A percentile compares a stretch with the other conserved stretches of the same genome.
These are phyloP conservation scores for Picochlorum costavermella DNA, from an alignment of 139 green algal genomes.

Conservation along the genomic window DNA sequence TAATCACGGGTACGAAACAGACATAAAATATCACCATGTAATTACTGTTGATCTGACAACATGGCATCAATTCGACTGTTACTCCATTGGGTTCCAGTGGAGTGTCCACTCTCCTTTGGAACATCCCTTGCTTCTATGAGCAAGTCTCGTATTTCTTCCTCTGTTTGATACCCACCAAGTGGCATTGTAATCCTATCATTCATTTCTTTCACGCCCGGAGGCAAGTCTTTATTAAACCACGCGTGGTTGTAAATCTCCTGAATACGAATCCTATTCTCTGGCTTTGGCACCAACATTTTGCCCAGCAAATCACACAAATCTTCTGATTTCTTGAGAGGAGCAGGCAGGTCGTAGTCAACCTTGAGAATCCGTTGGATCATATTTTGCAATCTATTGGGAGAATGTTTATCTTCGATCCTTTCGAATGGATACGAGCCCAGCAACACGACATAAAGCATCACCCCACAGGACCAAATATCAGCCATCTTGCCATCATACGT, in stretches of 20 bases:
- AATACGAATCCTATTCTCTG: slow-evolving; percentile 70
- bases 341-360: slow-evolving; percentile 66
- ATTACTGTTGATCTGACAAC: background rate
- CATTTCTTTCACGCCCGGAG: slow-evolving; percentile 72
- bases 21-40: background rate
- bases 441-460: slow-evolving; percentile 98
- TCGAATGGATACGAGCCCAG: slow-evolving; percentile 94
- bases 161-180: slow-evolving; percentile 24
- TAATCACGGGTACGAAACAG: slow-evolving; percentile 81
- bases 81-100: no score
- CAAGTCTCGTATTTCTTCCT: slow-evolving; percentile 20
- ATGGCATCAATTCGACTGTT: no score
- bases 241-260: slow-evolving; percentile 59
- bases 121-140: slow-evolving; percentile 23
- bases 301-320: slow-evolving; percentile 66
- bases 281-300: slow-evolving; percentile 61
- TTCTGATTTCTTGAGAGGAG: slow-evolving; percentile 22
- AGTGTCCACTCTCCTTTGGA: no score
- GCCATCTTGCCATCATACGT: slow-evolving; percentile 86
- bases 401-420: slow-evolving; percentile 72
- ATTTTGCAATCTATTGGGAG: slow-evolving; percentile 63
- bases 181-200: slow-evolving; percentile 51
- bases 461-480: slow-evolving; percentile 95
- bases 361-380: slow-evolving; percentile 71
- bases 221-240: slow-evolving; percentile 88